These are phyloP conservation scores for Ustilago xerochloae DNA, from an alignment of 1,284 basidiomycete genomes.

Conservation along the genomic window DNA sequence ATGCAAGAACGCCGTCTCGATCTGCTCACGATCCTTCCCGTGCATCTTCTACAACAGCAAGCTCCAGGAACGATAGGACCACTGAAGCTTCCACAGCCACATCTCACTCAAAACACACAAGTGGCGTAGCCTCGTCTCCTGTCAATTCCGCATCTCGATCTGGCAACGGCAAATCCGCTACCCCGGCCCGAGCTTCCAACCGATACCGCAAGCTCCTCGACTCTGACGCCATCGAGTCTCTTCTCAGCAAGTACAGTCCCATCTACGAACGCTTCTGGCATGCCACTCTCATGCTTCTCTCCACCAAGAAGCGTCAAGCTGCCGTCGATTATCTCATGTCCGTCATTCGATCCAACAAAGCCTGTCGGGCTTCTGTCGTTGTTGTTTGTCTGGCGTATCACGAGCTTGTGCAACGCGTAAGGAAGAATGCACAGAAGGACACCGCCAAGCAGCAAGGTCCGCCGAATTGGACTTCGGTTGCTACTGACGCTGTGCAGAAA, in stretches of 20 bases:
- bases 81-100: neutral
- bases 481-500: conserved; percentile 23
- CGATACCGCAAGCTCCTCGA: conserved; percentile 45
- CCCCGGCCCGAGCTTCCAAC: conserved; percentile 16
- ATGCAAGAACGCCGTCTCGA: neutral
- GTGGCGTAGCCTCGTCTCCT: neutral
- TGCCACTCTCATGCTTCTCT: conserved; percentile 39
- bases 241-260: conserved; percentile 53
- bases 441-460: conserved; percentile 7
- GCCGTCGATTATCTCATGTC: conserved; percentile 51
- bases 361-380: conserved; percentile 50
- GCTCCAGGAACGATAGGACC: too few species aligned
- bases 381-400: conserved; percentile 54
- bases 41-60: neutral
- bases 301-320: conserved; percentile 36
- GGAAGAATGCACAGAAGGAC: conserved; percentile 13
- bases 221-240: conserved; percentile 49
- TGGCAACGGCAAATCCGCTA: conserved; percentile 10
- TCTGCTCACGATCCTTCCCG: conserved; percentile 1
- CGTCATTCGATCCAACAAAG: conserved; percentile 36
- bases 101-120: neutral
- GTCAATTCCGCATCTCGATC: conserved; percentile 2
- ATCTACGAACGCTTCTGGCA: conserved; percentile 54
- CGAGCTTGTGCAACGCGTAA: conserved; percentile 45
- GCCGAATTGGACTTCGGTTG: conserved; percentile 27